phyloP scores from a whole-genome alignment of 441 rosid species.

The Iberis amara region DNA sequence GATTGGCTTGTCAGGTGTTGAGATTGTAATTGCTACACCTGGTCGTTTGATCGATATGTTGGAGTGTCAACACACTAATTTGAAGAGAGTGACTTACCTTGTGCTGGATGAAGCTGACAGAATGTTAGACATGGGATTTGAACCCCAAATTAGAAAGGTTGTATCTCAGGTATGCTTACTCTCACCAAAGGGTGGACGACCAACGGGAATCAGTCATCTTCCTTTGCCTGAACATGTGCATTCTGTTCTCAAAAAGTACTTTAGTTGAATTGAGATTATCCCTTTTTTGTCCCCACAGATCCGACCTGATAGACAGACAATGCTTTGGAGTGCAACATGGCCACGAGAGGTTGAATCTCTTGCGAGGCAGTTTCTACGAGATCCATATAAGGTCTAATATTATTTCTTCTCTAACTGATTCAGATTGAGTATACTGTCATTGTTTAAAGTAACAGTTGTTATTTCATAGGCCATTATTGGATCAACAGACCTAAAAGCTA shows the following conservation, averaged over 20 bases:
- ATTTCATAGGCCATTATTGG: constrained; percentile 74
- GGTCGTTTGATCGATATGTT: constrained; percentile 94
- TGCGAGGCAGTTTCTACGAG: constrained; percentile 79
- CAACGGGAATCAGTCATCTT: background rate
- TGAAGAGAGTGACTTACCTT: constrained; percentile 87
- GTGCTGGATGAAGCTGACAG: constrained; percentile 97
- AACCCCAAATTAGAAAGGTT: constrained; percentile 94
- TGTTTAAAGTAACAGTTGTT: constrained; percentile 17
- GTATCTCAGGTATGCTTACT: constrained; percentile 57
- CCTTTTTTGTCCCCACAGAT: constrained; percentile 40
- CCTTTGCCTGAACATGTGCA: background rate
- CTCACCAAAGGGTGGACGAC: constrained; percentile 1
- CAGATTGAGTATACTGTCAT: constrained; percentile 6
- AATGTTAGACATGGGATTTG: constrained; percentile 99
- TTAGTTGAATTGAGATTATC: constrained; percentile 11
- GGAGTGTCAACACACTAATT: constrained; percentile 78
- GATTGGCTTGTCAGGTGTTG: constrained; percentile 57
- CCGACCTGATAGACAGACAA: constrained; percentile 92
- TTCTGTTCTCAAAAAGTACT: background rate
- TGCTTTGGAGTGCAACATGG: constrained; percentile 99
- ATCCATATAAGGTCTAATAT: constrained; percentile 69
- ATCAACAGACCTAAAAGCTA: constrained; percentile 81
- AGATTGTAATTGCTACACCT: constrained; percentile 93
- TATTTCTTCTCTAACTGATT: background rate
- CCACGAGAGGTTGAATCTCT: constrained; percentile 88